A percentile compares a stretch with the other conserved stretches of the same genome.
Conservation (phyloP, 495 filamentous ascomycete genomes). For the Articulospora tetracladia region DNA sequence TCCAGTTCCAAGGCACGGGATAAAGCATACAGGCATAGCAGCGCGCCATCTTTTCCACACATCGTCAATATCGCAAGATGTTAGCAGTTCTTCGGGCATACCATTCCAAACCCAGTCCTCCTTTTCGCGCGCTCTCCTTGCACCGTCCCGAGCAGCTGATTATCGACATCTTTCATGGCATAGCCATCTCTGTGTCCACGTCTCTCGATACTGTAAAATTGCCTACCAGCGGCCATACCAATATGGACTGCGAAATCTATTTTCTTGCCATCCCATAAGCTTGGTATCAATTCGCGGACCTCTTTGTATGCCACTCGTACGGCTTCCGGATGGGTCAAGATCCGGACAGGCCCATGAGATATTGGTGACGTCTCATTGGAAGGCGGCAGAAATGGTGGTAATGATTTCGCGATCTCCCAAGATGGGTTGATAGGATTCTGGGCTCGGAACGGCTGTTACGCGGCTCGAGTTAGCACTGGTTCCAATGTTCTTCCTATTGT, state of each 20-base stretch:
- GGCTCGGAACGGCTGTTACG: conserved; percentile 59
- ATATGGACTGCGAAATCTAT: conserved; percentile 73
- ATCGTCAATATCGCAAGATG: conserved; percentile 48
- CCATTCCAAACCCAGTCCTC: conserved; percentile 40
- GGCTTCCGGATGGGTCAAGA: conserved; percentile 49
- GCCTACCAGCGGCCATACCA: conserved; percentile 71
- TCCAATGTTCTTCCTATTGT: not conserved
- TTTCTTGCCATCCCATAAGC: conserved; percentile 40
- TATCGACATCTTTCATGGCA: conserved; percentile 62
- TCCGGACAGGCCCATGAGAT: conserved; percentile 30
- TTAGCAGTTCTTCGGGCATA: conserved; percentile 41
- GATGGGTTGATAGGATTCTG: conserved; percentile 66
- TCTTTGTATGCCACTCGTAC: conserved; percentile 65
- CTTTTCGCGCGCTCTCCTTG: conserved; percentile 36
- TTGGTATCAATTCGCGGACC: conserved; percentile 59
- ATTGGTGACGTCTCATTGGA: conserved; percentile 45
- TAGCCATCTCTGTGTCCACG: conserved; percentile 76
- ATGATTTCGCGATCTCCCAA: conserved; percentile 60
- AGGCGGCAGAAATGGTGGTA: conserved; percentile 41
- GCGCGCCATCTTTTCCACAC: conserved; percentile 52
- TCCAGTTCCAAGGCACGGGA: not conserved
- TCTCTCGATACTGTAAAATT: conserved; percentile 66
- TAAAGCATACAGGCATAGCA: conserved; percentile 13
- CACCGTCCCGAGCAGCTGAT: conserved; percentile 32
- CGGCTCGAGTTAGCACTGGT: conserved; percentile 5